Evolutionary conservation across 1,284 basidiomycete species (phyloP), one percentile per base, ranked within the genome.

Genomic region (Sporisorium graminicola): DNA sequence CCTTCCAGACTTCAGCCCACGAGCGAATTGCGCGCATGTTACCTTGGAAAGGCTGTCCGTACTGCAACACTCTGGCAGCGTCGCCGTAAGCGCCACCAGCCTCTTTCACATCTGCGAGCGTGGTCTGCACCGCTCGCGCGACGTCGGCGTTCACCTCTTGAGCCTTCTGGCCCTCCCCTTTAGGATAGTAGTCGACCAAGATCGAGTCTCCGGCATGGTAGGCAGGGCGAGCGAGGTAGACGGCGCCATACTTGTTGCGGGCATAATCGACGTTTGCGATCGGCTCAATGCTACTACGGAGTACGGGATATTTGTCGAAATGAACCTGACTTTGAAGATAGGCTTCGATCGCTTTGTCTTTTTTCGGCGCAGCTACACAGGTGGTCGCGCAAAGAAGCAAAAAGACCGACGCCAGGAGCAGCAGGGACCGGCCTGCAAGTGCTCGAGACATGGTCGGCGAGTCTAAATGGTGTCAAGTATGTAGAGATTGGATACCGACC

Each of bases 391-490:
- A 54, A 2, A 43, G 24, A 0, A 58, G 49, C 26, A 67, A 43
- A 35, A 10, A 53, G 20, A 61, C 47, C 31, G 44, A 29, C 22
- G 49, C 49, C 44, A 42, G 29, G 47, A 50, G 49, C 49, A 50
- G 29, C 49, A 50, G 49, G 27, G 12, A 31, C 18, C 27, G 50
- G 43, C 31, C 35, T 52, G 35, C 49, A 16, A 27, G 14, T 20
- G 29, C 52, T 40, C 35, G 46, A 50, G 22, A 26, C 42, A 53
- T 43, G 35, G 33, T 33, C n/a, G 42, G 26, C 43, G 37, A 46
- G 8, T 26, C 5, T 44, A 37, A n/a, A n/a, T 5, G 3, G 37
- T 40, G 18, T 18, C 18, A 18, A 40, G n/a, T 2, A 13, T 40
- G 37, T 40, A 40, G 40, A 20, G n/a, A 43, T 9, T 43, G 40